phyloP scores from a whole-genome alignment of 805 yeast species.

The Torulaspora microellipsoides region DNA sequence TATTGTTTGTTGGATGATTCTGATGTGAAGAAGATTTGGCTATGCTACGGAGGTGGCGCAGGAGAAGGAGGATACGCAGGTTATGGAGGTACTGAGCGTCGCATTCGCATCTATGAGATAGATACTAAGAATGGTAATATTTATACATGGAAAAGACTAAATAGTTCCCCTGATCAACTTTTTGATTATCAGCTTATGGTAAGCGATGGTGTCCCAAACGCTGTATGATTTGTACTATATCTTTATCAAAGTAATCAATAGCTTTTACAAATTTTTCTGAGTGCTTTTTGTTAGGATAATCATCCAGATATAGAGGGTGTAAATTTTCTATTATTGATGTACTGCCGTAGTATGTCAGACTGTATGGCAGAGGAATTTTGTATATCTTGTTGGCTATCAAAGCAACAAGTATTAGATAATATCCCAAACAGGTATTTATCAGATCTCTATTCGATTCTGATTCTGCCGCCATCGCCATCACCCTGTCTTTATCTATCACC shows the following conservation, averaged over 20 bases:
- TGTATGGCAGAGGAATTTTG: constrained; percentile 23
- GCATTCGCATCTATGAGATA: constrained; percentile 68
- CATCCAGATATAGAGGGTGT: constrained; percentile 22
- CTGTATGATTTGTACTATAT: constrained; percentile 28
- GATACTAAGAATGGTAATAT: constrained; percentile 44
- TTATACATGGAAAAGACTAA: constrained; percentile 69
- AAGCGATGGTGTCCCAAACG: constrained; percentile 38
- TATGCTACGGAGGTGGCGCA: constrained; percentile 89
- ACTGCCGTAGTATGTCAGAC: constrained; percentile 26
- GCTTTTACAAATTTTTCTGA: constrained; percentile 17
- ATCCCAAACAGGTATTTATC: constrained; percentile 26
- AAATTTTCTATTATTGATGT: constrained; percentile 21
- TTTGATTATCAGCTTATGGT: constrained; percentile 53
- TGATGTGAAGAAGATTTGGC: constrained; percentile 50
- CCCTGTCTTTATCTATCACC: constrained; percentile 6
- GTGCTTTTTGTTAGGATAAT: constrained; percentile 14
- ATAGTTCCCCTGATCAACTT: constrained; percentile 44
- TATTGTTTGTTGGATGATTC: constrained; percentile 63
- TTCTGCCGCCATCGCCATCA: constrained; percentile 8
- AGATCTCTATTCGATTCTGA: constrained; percentile 9
- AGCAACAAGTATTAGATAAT: constrained; percentile 24
- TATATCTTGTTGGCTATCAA: constrained; percentile 20
- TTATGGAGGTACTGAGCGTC: constrained; percentile 78
- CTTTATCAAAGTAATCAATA: constrained; percentile 19
- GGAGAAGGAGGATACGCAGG: constrained; percentile 98